Evolutionary conservation across 2,329 filamentous ascomycete species (phyloP).

Genomic region (Trichoderma koningiopsis): DNA sequence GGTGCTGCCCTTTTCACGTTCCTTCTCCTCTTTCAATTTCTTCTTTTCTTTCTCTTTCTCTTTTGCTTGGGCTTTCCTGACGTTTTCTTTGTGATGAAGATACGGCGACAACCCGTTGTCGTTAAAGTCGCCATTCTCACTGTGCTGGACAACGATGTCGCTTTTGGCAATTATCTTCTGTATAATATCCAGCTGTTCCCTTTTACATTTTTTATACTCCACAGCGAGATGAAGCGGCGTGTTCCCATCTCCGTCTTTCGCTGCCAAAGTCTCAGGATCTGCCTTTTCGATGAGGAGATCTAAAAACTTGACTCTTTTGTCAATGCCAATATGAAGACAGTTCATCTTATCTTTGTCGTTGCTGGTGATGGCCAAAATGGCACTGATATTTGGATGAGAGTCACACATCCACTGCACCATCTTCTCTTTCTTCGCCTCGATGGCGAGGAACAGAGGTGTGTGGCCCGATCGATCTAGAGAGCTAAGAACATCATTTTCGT

Average conservation of each 20-base stretch:
- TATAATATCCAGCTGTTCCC: constrained; percentile 29
- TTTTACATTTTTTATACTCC: constrained; percentile 30
- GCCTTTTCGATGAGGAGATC: constrained; percentile 28
- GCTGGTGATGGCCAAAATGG: constrained; percentile 25
- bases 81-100: constrained; percentile 28
- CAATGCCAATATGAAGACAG: constrained; percentile 25
- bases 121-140: constrained; percentile 27
- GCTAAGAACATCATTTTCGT: constrained; percentile 16
- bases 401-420: constrained; percentile 29
- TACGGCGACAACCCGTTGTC: constrained; percentile 28
- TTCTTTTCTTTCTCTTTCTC: constrained; percentile 22
- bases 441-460: constrained; percentile 23
- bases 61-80: constrained; percentile 5
- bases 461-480: constrained; percentile 21
- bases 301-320: constrained; percentile 30
- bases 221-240: constrained; percentile 33
- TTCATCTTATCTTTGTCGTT: constrained; percentile 24
- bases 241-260: constrained; percentile 27
- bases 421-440: constrained; percentile 26
- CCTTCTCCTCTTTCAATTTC: constrained; percentile 24
- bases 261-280: constrained; percentile 24
- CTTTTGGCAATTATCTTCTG: constrained; percentile 28
- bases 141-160: constrained; percentile 23
- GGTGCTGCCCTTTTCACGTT: constrained; percentile 1
- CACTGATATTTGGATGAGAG: constrained; percentile 13